Evolutionary conservation across 2,329 filamentous ascomycete species (phyloP).

Genomic region (Hyphodiscus sp.): DNA sequence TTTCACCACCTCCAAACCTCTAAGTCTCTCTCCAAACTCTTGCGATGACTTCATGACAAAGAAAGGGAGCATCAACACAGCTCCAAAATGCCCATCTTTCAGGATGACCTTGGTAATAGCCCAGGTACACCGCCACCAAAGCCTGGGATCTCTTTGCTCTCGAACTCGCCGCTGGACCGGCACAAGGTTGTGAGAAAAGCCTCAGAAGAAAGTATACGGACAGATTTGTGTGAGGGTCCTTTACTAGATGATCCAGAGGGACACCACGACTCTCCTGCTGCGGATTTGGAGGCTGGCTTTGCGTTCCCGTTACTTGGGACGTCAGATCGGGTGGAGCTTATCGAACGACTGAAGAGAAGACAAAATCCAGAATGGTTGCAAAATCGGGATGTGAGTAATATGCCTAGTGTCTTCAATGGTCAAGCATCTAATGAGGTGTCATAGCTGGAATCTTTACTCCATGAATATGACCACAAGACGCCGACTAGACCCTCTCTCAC

Average conservation of each 20-base stretch:
- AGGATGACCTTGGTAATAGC: constrained; percentile 40
- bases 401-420: background rate
- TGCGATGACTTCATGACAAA: constrained; percentile 18
- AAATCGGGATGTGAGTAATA: constrained; percentile 48
- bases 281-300: constrained; percentile 13
- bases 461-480: constrained; percentile 22
- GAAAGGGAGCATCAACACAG: constrained; percentile 11
- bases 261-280: constrained; percentile 1
- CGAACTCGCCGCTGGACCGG: constrained; percentile 17
- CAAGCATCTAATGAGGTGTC: constrained; percentile 1
- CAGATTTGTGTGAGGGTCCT: constrained; percentile 55
- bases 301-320: constrained; percentile 16
- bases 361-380: constrained; percentile 71
- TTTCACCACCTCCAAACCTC: background rate
- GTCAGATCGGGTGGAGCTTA: constrained; percentile 68
- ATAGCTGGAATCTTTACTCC: constrained; percentile 25
- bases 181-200: constrained; percentile 32
- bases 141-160: constrained; percentile 18
- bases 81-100: constrained; percentile 51
- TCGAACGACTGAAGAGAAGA: constrained; percentile 74
- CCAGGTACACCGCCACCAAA: constrained; percentile 14
- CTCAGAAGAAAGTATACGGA: constrained; percentile 55
- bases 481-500: constrained; percentile 17
- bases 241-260: constrained; percentile 29
- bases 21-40: background rate